Base-by-base conservation (phyloP, 768 basidiomycete species). In the Suillus decipiens region DNA sequence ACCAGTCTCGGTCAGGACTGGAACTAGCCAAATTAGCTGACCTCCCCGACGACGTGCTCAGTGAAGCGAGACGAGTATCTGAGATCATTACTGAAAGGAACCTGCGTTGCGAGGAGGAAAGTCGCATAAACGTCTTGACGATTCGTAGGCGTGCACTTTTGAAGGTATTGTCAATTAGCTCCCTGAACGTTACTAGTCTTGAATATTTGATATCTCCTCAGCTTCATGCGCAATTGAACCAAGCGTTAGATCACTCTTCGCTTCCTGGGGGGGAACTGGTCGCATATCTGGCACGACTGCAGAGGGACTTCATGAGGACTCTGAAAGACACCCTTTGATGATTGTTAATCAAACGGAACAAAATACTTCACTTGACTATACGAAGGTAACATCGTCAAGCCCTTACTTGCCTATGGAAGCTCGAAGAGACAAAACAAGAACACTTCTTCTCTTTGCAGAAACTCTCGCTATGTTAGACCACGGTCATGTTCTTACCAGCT, bases 21-120 rank as follows among this genome's bases (percentile, higher is more conserved):
- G 92, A 97, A 68, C 84, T 98, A 33, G 95, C 96, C 14, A 85
- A 86, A 54, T 82, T 96, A 6, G 95, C 94, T 1, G 93, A 95
- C 70, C 79, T 99, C 0, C 96, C 96, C 0, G 65, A 73, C 0
- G 84, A 90, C 54, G 86, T 96, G 14, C 72, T 95, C 47, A 65
- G 69, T 5, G 87, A 90, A 72, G 88, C 84, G 6, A 82, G 76
- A 63, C 78, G 84, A 61, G 85, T 92, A 0, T 85, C 93, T 2
- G 79, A 80, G 15, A 77, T 75, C 10, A 82, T 97, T 11, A 76
- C 81, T 4, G 83, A 83, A 24, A 74, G 88, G 9, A 85, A 92
- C 62, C 79, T 80, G 4, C 81, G 78, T 63, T 75, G 83, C 48
- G 80, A 89, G 71, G 82, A 82, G 74, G 81, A 85, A 47, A 92